Percentiles rank a stretch among this genome's conserved stretches.
Evolutionary conservation across 225 moss, liverwort and hornwort species (phyloP).

Genomic region (Anthoceros angustus): DNA sequence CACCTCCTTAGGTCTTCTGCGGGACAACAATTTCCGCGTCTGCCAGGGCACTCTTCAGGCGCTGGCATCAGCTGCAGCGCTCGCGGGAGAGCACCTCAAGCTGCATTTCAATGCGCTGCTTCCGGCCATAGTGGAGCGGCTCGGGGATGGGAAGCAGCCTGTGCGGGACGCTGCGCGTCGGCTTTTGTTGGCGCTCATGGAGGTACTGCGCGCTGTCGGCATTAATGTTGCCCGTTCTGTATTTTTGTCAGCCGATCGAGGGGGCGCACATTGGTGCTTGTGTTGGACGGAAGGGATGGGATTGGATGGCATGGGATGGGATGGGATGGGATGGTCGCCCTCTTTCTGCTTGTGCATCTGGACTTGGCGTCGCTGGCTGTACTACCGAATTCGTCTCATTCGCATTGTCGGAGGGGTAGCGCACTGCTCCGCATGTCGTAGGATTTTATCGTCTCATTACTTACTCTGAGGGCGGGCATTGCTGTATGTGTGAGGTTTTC

Average conservation of each 20-base stretch:
- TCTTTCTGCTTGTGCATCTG: no score
- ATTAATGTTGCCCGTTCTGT: not conserved
- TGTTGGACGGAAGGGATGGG: no score
- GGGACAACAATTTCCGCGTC: constrained; percentile 93
- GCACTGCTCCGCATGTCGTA: no score
- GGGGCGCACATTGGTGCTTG: no score
- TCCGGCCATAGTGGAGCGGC: constrained; percentile 84
- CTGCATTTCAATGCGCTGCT: constrained; percentile 79
- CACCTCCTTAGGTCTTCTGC: constrained; percentile 68
- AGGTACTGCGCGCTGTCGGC: constrained; percentile 21
- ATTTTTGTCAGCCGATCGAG: not conserved
- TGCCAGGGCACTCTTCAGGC: constrained; percentile 87
- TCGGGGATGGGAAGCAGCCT: constrained; percentile 92
- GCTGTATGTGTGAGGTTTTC: no score
- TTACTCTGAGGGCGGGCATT: no score
- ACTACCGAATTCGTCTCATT: no score
- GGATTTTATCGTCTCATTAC: no score
- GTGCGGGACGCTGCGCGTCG: constrained; percentile 88
- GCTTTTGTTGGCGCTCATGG: constrained; percentile 85
- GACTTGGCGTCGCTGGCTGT: no score
- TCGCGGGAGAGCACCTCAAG: constrained; percentile 86
- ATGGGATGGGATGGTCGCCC: no score
- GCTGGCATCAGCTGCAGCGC: constrained; percentile 74
- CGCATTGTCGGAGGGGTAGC: no score
- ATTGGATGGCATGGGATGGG: no score